Evolutionary conservation across 345 rosid species (phyloP).

Genomic region (Angophora floribunda): DNA sequence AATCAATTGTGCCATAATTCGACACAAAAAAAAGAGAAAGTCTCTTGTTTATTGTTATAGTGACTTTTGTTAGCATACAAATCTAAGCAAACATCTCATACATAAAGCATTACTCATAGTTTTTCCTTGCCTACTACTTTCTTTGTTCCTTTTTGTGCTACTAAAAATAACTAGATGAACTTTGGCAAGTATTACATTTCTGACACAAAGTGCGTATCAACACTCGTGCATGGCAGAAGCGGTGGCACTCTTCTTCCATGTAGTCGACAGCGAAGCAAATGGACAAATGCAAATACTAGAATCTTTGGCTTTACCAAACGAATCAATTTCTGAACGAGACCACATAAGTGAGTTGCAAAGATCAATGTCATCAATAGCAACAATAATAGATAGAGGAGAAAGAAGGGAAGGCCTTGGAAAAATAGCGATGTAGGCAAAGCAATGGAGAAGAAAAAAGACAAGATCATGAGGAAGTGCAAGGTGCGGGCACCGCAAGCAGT

Average conservation of each 20-base stretch:
- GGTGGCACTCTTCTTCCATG: neutral
- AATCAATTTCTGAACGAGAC: neutral
- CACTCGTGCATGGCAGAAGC: neutral
- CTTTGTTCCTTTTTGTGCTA: neutral
- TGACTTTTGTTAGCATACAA: neutral
- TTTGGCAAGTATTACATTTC: neutral
- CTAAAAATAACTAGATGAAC: no score
- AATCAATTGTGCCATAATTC: neutral
- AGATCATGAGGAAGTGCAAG: neutral
- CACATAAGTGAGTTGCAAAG: no score
- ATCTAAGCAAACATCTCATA: neutral
- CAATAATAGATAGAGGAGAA: neutral
- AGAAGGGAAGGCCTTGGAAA: neutral
- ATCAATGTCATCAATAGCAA: neutral
- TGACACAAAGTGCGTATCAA: accelerated
- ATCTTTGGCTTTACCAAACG: neutral
- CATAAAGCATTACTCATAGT: neutral
- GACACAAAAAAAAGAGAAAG: neutral
- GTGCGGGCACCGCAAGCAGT: accelerated
- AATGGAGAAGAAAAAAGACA: neutral
- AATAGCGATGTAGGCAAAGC: neutral
- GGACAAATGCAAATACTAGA: neutral
- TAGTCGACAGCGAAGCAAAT: accelerated
- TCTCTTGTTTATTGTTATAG: accelerated
- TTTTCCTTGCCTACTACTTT: neutral